A percentile compares a stretch with the other conserved stretches of the same genome.
Conservation (phyloP, 805 yeast genomes). For the Teunomyces tritomae region DNA sequence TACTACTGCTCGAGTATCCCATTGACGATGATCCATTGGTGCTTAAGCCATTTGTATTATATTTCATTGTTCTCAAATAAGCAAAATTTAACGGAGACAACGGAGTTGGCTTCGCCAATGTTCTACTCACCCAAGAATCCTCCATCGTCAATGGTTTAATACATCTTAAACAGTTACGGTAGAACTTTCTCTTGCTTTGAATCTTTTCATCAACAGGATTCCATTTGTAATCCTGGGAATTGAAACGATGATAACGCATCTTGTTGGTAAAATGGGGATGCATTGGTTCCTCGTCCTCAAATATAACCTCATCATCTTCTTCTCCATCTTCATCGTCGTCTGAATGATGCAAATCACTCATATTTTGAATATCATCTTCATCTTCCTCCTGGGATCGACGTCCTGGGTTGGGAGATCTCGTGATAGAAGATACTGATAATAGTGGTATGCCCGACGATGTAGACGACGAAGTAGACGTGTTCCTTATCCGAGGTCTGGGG, state of each 20-base stretch:
- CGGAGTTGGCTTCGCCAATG: constrained; percentile 38
- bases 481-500: not conserved
- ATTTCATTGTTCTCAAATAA: constrained; percentile 19
- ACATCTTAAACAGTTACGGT: constrained; percentile 55
- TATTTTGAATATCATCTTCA: constrained; percentile 21
- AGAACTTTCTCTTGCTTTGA: constrained; percentile 36
- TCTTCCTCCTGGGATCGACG: constrained; percentile 8
- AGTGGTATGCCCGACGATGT: not conserved
- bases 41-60: constrained; percentile 6
- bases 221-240: constrained; percentile 39
- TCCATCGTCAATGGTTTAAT: constrained; percentile 51
- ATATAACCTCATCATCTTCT: constrained; percentile 8
- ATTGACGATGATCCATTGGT: not conserved
- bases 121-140: constrained; percentile 53
- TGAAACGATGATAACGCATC: not conserved
- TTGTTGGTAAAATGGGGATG: not conserved
- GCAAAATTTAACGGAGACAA: constrained; percentile 18
- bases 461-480: not conserved
- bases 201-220: constrained; percentile 37
- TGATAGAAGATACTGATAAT: not conserved
- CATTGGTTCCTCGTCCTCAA: constrained; percentile 1
- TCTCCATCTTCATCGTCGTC: constrained; percentile 27
- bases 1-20: constrained; percentile 10
- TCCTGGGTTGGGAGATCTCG: not conserved
- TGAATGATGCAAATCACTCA: constrained; percentile 27